Conservation (phyloP, 306 rosid species). For the Acacia confusa region DNA sequence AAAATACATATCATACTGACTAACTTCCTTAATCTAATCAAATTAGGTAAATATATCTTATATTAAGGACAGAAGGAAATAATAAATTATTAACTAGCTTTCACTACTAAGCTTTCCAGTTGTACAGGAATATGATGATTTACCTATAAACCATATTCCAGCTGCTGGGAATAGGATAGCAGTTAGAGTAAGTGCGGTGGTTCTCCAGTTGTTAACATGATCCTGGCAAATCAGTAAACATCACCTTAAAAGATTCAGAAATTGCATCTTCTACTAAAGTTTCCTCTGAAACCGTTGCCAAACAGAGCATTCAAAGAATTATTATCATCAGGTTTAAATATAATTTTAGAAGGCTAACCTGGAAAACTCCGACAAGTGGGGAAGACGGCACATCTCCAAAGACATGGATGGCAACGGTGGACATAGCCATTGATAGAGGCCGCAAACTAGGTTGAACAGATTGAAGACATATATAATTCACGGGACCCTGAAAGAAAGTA, state of each 20-base stretch:
- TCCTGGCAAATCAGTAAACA: slow-evolving; percentile 51
- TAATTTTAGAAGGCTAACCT: slow-evolving; percentile 43
- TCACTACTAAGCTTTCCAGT: not conserved
- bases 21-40: too few relatives aligned
- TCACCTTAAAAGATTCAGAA: not conserved
- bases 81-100: not conserved
- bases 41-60: too few relatives aligned
- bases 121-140: slow-evolving; percentile 24
- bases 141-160: slow-evolving; percentile 76
- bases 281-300: not conserved
- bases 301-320: not conserved
- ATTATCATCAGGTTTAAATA: not conserved
- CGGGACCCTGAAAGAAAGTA: slow-evolving; percentile 68
- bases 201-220: slow-evolving; percentile 67
- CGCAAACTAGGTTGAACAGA: slow-evolving; percentile 80
- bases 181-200: slow-evolving; percentile 63
- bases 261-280: not conserved
- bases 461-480: slow-evolving; percentile 65
- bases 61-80: too few relatives aligned
- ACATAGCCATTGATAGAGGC: slow-evolving; percentile 85
- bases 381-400: slow-evolving; percentile 91
- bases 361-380: slow-evolving; percentile 85
- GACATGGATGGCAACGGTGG: slow-evolving; percentile 78
- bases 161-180: slow-evolving; percentile 69
- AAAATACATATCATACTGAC: too few relatives aligned